Base-by-base conservation (phyloP, 345 rosid species). In the Eucalyptus regnans region DNA sequence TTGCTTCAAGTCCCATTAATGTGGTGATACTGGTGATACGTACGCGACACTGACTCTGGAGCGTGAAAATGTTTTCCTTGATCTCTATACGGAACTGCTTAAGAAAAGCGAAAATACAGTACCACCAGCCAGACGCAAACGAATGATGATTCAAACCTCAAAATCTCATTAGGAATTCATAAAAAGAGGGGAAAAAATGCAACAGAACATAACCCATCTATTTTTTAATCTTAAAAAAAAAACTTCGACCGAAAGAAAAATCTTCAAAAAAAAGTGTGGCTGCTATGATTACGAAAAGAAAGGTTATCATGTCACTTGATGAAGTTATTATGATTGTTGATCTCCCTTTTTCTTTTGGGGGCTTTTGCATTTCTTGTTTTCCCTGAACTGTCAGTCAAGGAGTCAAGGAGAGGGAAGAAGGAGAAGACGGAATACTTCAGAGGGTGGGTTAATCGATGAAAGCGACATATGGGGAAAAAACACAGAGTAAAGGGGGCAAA, bases 361-460 rank as follows among this genome's bases (percentile, higher is more conserved):
- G 84, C 84, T 22, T 41, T 41, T 76, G 84, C 84, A 20, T 76
- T 22, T 76, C 84, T 41, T 76, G 84, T 76, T 76, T 76, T 37
- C 84, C 84, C 44, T 20, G 84, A 76, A 76, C 84, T 76, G 84
- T 76, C 84, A 76, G 84, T 76, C 84, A 76, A 76, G 84, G 48
- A 76, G 84, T 76, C 84, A 76, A 76, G 84, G 29, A 11, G 84
- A 76, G 84, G 84, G 29, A 20, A 76, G 48, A 41, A 20, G 84
- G 84, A 76, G 25, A 41, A 76, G 48, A 41, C 84, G 23, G 29
- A 22, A 41, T 20, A 76, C 16, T 76, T 76, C 84, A 20, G 84
- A 41, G 48, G 88, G 90, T 87, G 93, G 58, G 92, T 50, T 90
- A 51, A 91, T 94, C 91, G 92, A 93, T 94, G 95, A 93, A 90